Evolutionary conservation across 1,284 basidiomycete species (phyloP).

Genomic region (Cryptococcus sp.): DNA sequence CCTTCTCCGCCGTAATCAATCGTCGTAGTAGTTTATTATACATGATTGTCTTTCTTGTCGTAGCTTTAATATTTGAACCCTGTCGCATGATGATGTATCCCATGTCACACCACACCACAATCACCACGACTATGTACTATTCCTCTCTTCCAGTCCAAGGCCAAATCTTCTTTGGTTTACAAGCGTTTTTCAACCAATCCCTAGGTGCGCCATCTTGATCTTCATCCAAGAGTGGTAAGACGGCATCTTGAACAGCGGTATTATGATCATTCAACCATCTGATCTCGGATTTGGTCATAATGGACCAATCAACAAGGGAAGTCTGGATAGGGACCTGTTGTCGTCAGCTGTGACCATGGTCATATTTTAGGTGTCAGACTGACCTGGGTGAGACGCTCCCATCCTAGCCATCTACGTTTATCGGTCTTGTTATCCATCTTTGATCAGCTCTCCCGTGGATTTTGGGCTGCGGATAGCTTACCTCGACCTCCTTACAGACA

Average conservation of each 20-base stretch:
- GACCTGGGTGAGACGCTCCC: slow-evolving; percentile 74
- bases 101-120: no score
- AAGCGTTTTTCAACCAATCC: slow-evolving; percentile 43
- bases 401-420: slow-evolving; percentile 69
- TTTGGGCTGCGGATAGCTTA: slow-evolving; percentile 46
- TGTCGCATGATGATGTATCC: no score
- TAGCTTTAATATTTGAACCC: no score
- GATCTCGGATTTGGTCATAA: slow-evolving; percentile 82
- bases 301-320: slow-evolving; percentile 74
- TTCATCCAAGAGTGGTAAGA: slow-evolving; percentile 61
- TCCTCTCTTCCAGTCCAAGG: slow-evolving; percentile 28
- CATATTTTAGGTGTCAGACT: background rate
- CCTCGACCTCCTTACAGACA: slow-evolving; percentile 63
- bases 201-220: slow-evolving; percentile 39
- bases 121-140: no score
- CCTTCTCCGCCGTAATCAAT: no score
- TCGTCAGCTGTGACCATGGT: background rate
- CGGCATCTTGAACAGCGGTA: slow-evolving; percentile 63
- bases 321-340: slow-evolving; percentile 80
- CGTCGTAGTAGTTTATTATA: no score
- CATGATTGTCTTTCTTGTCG: no score
- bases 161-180: slow-evolving; percentile 42
- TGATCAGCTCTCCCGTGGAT: no score
- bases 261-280: slow-evolving; percentile 92
- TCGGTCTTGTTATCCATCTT: slow-evolving; percentile 59